phyloP scores from a whole-genome alignment of 805 yeast genomes.

The Hanseniaspora meyeri region DNA sequence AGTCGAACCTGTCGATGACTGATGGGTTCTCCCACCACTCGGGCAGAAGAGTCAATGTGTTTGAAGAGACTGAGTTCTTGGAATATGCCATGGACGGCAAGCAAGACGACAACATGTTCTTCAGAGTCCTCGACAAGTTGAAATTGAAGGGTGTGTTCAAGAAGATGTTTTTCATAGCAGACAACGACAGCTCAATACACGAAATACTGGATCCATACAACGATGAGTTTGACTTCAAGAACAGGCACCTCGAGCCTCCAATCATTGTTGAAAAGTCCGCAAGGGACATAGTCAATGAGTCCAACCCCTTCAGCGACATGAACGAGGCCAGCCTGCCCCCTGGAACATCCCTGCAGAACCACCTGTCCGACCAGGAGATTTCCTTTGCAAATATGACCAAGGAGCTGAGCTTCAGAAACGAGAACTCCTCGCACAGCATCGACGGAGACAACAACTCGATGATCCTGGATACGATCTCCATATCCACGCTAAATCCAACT shows the following conservation, averaged over 20 bases:
- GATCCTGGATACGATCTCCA: neutral
- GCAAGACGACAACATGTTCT: neutral
- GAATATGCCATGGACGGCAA: neutral
- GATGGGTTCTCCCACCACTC: constrained; percentile 13
- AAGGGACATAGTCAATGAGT: constrained; percentile 9
- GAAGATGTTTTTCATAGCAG: neutral
- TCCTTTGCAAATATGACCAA: neutral
- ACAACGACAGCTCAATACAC: neutral
- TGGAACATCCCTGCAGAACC: neutral
- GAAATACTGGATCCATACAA: constrained; percentile 10
- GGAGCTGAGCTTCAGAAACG: constrained; percentile 2
- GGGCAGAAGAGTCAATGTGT: constrained; percentile 12
- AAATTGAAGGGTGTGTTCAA: neutral
- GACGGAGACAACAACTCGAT: neutral
- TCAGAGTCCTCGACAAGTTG: neutral
- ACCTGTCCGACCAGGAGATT: neutral
- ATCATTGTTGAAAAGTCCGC: constrained; percentile 13
- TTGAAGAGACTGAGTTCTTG: constrained; percentile 12
- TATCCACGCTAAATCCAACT: constrained; percentile 5
- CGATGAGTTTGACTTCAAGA: constrained; percentile 14
- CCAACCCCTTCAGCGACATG: constrained; percentile 4
- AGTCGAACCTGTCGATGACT: neutral
- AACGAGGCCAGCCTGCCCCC: constrained; percentile 1
- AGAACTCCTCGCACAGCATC: neutral
- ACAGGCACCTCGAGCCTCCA: constrained; percentile 9